Conservation (phyloP, 176 grass and related monocot species). For the Zoysia pacifica region DNA sequence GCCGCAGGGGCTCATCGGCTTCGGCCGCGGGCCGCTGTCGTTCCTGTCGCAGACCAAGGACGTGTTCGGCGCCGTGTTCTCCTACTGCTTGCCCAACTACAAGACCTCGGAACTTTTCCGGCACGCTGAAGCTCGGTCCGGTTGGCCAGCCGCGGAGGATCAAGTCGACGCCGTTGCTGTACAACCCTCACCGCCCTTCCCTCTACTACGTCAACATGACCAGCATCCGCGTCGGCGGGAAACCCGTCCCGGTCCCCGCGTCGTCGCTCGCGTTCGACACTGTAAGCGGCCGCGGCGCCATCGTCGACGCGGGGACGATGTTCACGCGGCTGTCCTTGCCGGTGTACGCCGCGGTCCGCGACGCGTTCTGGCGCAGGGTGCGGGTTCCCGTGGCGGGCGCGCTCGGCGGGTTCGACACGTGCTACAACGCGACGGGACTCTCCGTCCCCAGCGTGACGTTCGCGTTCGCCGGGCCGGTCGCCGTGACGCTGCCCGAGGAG, state of each 20-base stretch:
- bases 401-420: slow-evolving; percentile 86
- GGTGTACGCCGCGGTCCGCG: slow-evolving; percentile 70
- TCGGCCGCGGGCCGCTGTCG: slow-evolving; percentile 72
- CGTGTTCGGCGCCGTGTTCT: slow-evolving; percentile 64
- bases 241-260: slow-evolving; percentile 45
- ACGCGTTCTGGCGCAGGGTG: slow-evolving; percentile 64
- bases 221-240: slow-evolving; percentile 60
- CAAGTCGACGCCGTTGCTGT: slow-evolving; percentile 68
- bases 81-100: slow-evolving; percentile 86
- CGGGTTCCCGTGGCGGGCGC: slow-evolving; percentile 30
- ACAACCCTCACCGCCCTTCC: slow-evolving; percentile 64
- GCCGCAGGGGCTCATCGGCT: slow-evolving; percentile 73
- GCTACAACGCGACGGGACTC: slow-evolving; percentile 62
- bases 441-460: slow-evolving; percentile 43
- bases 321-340: slow-evolving; percentile 65
- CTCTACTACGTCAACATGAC: slow-evolving; percentile 84
- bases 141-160: slow-evolving; percentile 57
- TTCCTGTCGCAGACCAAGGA: slow-evolving; percentile 69
- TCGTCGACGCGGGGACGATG: slow-evolving; percentile 83
- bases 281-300: slow-evolving; percentile 59
- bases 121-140: slow-evolving; percentile 65
- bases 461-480: slow-evolving; percentile 45
- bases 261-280: slow-evolving; percentile 58
- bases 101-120: slow-evolving; percentile 75
- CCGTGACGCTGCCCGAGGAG: slow-evolving; percentile 70